Evolutionary conservation across 352 stramenopile species (phyloP).

Genomic region (Phytophthora uliginosa): DNA sequence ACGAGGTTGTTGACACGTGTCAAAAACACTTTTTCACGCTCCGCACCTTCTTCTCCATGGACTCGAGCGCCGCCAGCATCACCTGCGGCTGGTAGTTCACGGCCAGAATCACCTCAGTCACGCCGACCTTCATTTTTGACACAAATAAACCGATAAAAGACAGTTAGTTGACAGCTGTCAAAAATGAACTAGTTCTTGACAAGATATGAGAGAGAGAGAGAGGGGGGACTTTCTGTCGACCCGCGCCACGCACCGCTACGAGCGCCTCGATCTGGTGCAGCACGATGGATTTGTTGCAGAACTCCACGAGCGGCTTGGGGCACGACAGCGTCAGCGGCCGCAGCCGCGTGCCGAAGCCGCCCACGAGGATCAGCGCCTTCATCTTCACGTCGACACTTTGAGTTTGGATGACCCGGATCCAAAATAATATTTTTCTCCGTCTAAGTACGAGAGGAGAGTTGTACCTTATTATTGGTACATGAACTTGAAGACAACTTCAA

Average conservation of each 20-base stretch:
- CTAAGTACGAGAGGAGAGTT: background rate
- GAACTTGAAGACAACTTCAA: constrained; percentile 6
- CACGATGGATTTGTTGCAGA: constrained; percentile 94
- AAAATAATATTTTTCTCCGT: background rate
- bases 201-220: background rate
- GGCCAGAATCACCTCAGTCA: constrained; percentile 91
- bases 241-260: constrained; percentile 53
- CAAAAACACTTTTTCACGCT: background rate
- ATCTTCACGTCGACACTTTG: constrained; percentile 42
- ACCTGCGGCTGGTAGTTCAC: constrained; percentile 93
- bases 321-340: constrained; percentile 92
- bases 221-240: background rate
- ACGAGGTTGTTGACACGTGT: background rate
- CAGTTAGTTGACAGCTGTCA: background rate
- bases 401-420: background rate
- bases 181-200: background rate
- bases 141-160: background rate
- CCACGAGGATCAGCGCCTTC: constrained; percentile 94
- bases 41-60: constrained; percentile 82
- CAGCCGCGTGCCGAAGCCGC: constrained; percentile 91
- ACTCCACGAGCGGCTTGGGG: constrained; percentile 92
- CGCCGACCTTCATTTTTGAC: constrained; percentile 65
- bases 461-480: background rate
- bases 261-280: constrained; percentile 92
- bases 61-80: constrained; percentile 84